Conservation (phyloP, 257 asterid genomes). For the Solanum rostratum region DNA sequence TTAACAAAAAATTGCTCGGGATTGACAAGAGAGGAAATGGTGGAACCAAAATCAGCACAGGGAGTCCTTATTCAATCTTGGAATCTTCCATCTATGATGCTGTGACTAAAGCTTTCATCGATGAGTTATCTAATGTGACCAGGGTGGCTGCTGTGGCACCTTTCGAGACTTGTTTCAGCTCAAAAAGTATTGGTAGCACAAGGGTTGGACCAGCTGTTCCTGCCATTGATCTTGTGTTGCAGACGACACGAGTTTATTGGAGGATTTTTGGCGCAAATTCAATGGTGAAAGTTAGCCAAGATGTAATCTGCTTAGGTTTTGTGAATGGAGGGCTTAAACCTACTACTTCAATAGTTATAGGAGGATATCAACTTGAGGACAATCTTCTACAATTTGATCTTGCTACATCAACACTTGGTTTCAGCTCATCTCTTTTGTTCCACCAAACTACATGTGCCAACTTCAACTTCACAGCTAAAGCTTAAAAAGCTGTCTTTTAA, state of each 20-base stretch:
- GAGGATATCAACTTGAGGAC: conserved; percentile 43
- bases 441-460: conserved; percentile 9
- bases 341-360: conserved; percentile 20
- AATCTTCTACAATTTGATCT: conserved; percentile 44
- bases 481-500: neutral
- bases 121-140: conserved; percentile 17
- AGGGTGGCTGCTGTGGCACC: conserved; percentile 21
- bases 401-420: conserved; percentile 24
- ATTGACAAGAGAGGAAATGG: conserved; percentile 22
- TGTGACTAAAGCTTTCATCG: conserved; percentile 17
- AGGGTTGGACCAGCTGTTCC: conserved; percentile 42
- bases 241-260: conserved; percentile 28
- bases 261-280: conserved; percentile 39
- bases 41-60: conserved; percentile 47
- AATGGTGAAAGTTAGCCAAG: conserved; percentile 22
- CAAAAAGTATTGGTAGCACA: conserved; percentile 28
- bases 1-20: conserved; percentile 11
- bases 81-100: conserved; percentile 29
- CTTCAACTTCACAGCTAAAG: neutral
- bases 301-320: conserved; percentile 17
- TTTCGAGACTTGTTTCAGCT: conserved; percentile 24
- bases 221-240: conserved; percentile 24
- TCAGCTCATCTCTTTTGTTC: conserved; percentile 32
- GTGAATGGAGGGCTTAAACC: conserved; percentile 13
- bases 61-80: conserved; percentile 27